A percentile compares a stretch with the other conserved stretches of the same genome.
Conservation (phyloP, 2,329 filamentous ascomycete genomes). For the Alternaria conjuncta region DNA sequence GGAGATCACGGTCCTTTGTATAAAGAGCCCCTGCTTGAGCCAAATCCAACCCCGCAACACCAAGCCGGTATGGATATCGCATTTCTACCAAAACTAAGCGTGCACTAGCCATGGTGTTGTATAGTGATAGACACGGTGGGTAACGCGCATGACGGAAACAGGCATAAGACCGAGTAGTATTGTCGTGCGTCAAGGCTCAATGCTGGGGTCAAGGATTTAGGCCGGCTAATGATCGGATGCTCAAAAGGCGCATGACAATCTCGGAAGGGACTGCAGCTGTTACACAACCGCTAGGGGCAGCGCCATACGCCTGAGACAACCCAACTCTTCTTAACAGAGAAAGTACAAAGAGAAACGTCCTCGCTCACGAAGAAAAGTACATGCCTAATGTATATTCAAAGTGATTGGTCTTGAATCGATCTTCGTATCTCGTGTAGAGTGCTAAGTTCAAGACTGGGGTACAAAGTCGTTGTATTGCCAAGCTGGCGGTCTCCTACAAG, state of each 20-base stretch:
- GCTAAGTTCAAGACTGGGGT: not conserved
- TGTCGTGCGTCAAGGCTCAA: not conserved
- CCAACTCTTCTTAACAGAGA: not conserved
- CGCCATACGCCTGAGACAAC: not conserved
- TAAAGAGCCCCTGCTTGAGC: slow-evolving; percentile 4
- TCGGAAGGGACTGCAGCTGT: not conserved
- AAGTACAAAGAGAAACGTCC: not conserved
- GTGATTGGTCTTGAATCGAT: not conserved
- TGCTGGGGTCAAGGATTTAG: slow-evolving; percentile 3
- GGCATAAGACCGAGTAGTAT: slow-evolving; percentile 9
- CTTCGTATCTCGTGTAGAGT: not conserved
- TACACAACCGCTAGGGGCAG: not conserved
- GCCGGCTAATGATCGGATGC: slow-evolving; percentile 13
- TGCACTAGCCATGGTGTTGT: slow-evolving; percentile 13
- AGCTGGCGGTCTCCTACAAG: not conserved
- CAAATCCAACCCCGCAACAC: slow-evolving; percentile 13
- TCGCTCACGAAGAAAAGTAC: not conserved
- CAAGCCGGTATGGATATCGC: slow-evolving; percentile 2
- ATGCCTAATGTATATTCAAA: not conserved
- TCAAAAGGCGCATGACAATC: not conserved
- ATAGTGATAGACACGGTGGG: slow-evolving; percentile 11
- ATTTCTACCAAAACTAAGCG: slow-evolving; percentile 2
- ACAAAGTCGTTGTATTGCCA: not conserved
- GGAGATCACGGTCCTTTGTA: slow-evolving; percentile 3
- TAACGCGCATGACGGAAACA: not conserved